A percentile compares a stretch with the other conserved stretches of the same genome.
phyloP scores from a whole-genome alignment of 257 asterid genomes.

The Osmanthus fragrans region DNA sequence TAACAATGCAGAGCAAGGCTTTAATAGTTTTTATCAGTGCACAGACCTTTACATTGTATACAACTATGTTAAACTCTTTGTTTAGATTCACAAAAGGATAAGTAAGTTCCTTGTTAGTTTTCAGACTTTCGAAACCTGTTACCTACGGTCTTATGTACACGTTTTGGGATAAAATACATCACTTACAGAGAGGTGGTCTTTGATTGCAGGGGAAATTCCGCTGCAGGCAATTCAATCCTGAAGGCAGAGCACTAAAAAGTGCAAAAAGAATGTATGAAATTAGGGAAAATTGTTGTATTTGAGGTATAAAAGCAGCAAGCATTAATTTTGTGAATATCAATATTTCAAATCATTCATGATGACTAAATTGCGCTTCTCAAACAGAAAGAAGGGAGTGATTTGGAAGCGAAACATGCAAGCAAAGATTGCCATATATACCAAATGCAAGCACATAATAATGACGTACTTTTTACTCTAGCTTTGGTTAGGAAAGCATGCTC shows the following conservation, averaged over 20 bases:
- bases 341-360: not conserved
- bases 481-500: not conserved
- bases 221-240: conserved; percentile 73
- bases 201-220: conserved; percentile 65
- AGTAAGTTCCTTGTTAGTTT: not conserved
- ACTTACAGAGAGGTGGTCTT: conserved; percentile 60
- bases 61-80: not conserved
- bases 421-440: not conserved
- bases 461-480: not conserved
- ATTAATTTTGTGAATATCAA: not conserved
- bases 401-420: not conserved
- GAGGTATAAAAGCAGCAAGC: conserved; percentile 5
- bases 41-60: not conserved
- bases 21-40: not conserved
- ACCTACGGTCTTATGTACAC: not conserved
- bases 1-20: not conserved
- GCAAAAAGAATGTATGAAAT: conserved; percentile 12
- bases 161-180: not conserved
- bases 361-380: not conserved
- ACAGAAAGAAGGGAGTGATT: not conserved
- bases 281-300: not conserved
- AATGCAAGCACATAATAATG: not conserved
- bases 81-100: not conserved
- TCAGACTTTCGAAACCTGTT: not conserved
- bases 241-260: conserved; percentile 45